phyloP scores from a whole-genome alignment of 345 rosid species.

The Euphorbia pulcherrima region DNA sequence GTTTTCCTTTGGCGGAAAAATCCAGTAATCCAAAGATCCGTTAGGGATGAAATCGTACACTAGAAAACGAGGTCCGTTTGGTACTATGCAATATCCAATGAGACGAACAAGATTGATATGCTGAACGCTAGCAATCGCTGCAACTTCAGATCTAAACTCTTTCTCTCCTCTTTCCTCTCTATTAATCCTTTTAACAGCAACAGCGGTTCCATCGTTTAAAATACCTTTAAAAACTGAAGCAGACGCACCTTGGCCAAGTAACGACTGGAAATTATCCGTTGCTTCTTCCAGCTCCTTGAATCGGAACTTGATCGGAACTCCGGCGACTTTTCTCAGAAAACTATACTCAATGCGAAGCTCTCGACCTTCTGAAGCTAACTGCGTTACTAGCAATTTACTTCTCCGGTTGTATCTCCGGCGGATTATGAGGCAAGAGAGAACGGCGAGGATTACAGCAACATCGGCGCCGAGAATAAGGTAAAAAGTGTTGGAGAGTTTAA shows the following conservation, averaged over 20 bases:
- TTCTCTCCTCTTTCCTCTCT: slow-evolving; percentile 26
- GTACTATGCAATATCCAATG: slow-evolving; percentile 22
- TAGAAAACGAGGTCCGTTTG: slow-evolving; percentile 19
- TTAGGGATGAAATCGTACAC: slow-evolving; percentile 23
- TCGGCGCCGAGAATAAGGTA: slow-evolving; percentile 62
- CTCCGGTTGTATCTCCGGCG: slow-evolving; percentile 43
- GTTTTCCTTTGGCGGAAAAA: slow-evolving; percentile 14
- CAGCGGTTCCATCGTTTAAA: slow-evolving; percentile 22
- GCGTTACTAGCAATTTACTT: slow-evolving; percentile 39
- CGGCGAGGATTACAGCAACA: slow-evolving; percentile 54
- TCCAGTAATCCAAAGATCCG: slow-evolving; percentile 30
- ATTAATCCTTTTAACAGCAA: slow-evolving; percentile 25
- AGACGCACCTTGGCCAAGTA: slow-evolving; percentile 26
- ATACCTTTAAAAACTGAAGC: slow-evolving; percentile 31
- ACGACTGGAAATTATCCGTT: slow-evolving; percentile 51
- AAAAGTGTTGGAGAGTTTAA: slow-evolving; percentile 61
- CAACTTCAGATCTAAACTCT: slow-evolving; percentile 25
- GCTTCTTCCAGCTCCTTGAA: slow-evolving; percentile 74
- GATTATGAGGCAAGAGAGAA: slow-evolving; percentile 39
- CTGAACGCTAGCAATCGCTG: slow-evolving; percentile 31
- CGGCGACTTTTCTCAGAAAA: slow-evolving; percentile 78
- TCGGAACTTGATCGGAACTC: slow-evolving; percentile 61
- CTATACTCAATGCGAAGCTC: slow-evolving; percentile 83
- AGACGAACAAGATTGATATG: slow-evolving; percentile 24
- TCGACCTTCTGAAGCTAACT: slow-evolving; percentile 46